Percentiles rank a stretch among this genome's conserved stretches.
These are phyloP conservation scores for Dictyostelium capitatum DNA, from an alignment of 78 protist genomes.

Conservation along the genomic window DNA sequence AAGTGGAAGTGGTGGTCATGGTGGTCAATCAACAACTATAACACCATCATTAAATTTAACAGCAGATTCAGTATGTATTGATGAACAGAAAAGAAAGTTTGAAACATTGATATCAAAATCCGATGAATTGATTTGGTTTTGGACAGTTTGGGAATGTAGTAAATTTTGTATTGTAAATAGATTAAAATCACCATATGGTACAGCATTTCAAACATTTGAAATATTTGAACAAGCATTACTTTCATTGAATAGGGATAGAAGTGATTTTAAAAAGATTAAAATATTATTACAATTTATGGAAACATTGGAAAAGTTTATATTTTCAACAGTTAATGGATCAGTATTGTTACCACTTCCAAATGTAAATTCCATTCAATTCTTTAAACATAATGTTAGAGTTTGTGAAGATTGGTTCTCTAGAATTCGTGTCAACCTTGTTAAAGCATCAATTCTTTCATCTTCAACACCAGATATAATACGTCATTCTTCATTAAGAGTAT, in stretches of 20 bases:
- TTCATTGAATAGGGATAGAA: constrained; percentile 45
- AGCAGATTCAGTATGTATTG: not conserved
- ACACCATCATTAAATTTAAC: constrained; percentile 3
- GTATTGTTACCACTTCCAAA: constrained; percentile 19
- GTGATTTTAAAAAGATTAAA: constrained; percentile 37
- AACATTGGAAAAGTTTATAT: constrained; percentile 48
- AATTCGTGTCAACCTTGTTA: constrained; percentile 45
- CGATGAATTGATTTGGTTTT: constrained; percentile 61
- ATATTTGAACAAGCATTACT: constrained; percentile 40
- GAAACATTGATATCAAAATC: constrained; percentile 32
- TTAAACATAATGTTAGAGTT: constrained; percentile 47
- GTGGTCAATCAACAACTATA: not conserved
- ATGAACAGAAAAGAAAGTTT: constrained; percentile 7
- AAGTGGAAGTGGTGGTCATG: not conserved
- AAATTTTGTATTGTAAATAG: constrained; percentile 58
- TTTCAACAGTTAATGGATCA: constrained; percentile 62
- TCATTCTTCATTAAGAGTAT: constrained; percentile 59
- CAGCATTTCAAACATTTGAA: constrained; percentile 54
- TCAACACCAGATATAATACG: constrained; percentile 55
- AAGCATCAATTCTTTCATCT: constrained; percentile 38
- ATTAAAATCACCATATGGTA: constrained; percentile 68
- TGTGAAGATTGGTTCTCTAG: constrained; percentile 79
- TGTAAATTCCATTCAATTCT: constrained; percentile 37
- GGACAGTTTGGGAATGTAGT: constrained; percentile 68
- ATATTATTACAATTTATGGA: constrained; percentile 59